Evolutionary conservation across 768 basidiomycete species (phyloP), one percentile per base, ranked within the genome.

Genomic region (Artomyces pyxidatus): DNA sequence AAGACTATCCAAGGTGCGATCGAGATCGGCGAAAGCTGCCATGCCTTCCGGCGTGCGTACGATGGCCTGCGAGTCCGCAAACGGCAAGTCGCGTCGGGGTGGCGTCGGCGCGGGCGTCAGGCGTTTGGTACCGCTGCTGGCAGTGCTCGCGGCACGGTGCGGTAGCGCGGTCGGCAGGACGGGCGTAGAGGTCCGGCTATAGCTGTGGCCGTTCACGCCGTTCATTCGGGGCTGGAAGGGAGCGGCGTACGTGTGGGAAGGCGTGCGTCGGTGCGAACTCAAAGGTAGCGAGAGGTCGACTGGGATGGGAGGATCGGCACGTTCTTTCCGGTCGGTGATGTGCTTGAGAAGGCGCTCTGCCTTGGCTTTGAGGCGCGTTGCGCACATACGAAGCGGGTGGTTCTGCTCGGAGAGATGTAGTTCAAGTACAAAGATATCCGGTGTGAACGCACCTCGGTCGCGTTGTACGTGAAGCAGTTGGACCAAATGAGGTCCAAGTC

Each of bases 401-500:
- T 81, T 80, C 92, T 96, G 32, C 9, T 26, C 28, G 38, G 19
- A 17, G 44, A 41, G 12, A 42, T 27, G 40, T 45, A 50, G 41
- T n/a, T n/a, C n/a, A n/a, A n/a, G n/a, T n/a, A n/a, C n/a, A n/a
- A n/a, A n/a, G n/a, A n/a, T n/a, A n/a, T n/a, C 17, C 2, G 16
- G 44, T 27, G 23, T 32, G n/a, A 14, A 75, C 85, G 52, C 57
- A 91, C 94, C 71, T 92, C 87, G 10, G 83, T 77, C 16, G 88
- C 84, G 65, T 99, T 99, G 65, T 98, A 98, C 5, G 77, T 81
- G 54, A 85, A 78, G 66, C 95, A 97, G 56, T 98, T 99, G 40
- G 81, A 81, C 96, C 96, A 99, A 57, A 99, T 97, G 53, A 97
- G 78, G 57, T 95, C 89, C 37, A 99, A 71, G 68, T 99, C 96